phyloP scores from a whole-genome alignment of 2,329 filamentous ascomycete genomes.

The Orbilia blumenaviensis region DNA sequence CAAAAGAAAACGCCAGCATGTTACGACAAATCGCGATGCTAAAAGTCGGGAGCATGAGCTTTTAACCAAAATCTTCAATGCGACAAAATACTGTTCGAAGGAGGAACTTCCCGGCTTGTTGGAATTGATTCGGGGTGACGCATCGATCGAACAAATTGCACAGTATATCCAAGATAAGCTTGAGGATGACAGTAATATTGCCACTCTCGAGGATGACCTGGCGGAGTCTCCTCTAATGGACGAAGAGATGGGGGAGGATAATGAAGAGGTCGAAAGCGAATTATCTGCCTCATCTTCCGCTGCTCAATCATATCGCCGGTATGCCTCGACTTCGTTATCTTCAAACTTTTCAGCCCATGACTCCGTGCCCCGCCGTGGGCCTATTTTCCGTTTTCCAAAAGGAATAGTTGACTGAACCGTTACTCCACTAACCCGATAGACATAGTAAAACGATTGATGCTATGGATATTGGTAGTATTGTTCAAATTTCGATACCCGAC shows the following conservation, averaged over 20 bases:
- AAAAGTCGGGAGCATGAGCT: constrained; percentile 32
- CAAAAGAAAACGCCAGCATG: constrained; percentile 48
- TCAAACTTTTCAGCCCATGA: not conserved
- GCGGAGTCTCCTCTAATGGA: not conserved
- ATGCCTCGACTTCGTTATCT: not conserved
- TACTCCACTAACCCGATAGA: not conserved
- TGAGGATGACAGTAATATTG: constrained; percentile 1
- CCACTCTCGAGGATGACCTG: not conserved
- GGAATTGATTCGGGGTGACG: constrained; percentile 35
- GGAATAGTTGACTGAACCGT: too few species aligned
- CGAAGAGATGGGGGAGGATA: not conserved
- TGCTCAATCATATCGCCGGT: constrained; percentile 16
- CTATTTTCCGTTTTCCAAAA: too few species aligned
- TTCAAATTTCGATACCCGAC: constrained; percentile 37
- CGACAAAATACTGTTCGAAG: constrained; percentile 43
- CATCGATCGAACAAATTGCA: constrained; percentile 37
- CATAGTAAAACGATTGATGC: constrained; percentile 24
- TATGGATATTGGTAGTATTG: constrained; percentile 45
- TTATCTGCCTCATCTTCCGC: not conserved
- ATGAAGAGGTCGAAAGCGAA: not conserved
- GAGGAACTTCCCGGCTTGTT: constrained; percentile 39
- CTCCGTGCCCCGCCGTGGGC: not conserved
- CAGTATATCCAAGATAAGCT: constrained; percentile 42
- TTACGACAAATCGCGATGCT: constrained; percentile 13
- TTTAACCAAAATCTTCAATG: constrained; percentile 41